Conservation (phyloP, 192 early-diverging fungal species). For the Pecoramyces ruminantium region DNA sequence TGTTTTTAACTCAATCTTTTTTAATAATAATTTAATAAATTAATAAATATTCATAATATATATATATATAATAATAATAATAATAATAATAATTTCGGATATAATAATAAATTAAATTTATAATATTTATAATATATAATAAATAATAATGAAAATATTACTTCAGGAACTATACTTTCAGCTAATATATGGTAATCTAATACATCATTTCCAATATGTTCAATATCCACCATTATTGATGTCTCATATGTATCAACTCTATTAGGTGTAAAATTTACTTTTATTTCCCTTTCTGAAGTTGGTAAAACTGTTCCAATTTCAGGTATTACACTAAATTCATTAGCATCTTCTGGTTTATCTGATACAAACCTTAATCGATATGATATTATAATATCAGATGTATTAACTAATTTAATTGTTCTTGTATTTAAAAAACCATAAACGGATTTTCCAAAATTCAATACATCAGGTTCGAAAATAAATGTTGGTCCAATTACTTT, state of each 20-base stretch:
- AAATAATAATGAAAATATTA: not conserved
- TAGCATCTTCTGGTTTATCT: slow-evolving; percentile 2
- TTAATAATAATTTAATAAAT: too few relatives aligned
- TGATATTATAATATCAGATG: slow-evolving; percentile 29
- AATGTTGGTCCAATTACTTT: slow-evolving; percentile 36
- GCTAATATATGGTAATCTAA: slow-evolving; percentile 16
- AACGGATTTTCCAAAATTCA: slow-evolving; percentile 22
- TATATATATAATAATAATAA: too few relatives aligned
- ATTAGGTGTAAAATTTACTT: slow-evolving; percentile 20
- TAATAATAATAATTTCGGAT: too few relatives aligned
- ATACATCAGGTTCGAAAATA: slow-evolving; percentile 16
- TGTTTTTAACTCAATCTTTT: slow-evolving; percentile 15
- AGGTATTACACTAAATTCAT: slow-evolving; percentile 20
- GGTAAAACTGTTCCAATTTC: slow-evolving; percentile 14
- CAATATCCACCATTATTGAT: slow-evolving; percentile 21
- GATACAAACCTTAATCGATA: slow-evolving; percentile 12
- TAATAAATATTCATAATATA: not conserved
- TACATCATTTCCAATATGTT: slow-evolving; percentile 19
- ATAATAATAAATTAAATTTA: not conserved
- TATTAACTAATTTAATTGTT: slow-evolving; percentile 21
- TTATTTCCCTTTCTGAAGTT: slow-evolving; percentile 3
- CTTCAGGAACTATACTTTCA: slow-evolving; percentile 32
- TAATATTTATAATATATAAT: not conserved
- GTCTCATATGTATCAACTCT: slow-evolving; percentile 13
- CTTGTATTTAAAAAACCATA: slow-evolving; percentile 20